Percentiles rank a stretch among this genome's conserved stretches.
phyloP scores from a whole-genome alignment of 768 basidiomycete genomes.

The Suillus subluteus region DNA sequence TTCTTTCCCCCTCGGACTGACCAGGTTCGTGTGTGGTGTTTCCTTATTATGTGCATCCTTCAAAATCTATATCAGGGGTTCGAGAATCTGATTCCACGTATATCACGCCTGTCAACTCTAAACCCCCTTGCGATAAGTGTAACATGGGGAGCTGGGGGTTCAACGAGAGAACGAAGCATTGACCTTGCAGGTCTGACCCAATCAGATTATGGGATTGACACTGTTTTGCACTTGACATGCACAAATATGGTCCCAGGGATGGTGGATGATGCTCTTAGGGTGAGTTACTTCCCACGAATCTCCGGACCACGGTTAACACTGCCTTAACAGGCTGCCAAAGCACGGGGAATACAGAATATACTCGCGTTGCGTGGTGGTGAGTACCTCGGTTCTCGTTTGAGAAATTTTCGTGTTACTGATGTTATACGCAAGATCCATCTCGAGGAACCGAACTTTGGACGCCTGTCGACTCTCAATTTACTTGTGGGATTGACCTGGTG shows the following conservation, averaged over 20 bases:
- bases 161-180: conserved; percentile 84
- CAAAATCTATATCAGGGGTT: conserved; percentile 63
- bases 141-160: conserved; percentile 98
- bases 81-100: conserved; percentile 87
- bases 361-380: conserved; percentile 90
- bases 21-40: conserved; percentile 52
- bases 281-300: conserved; percentile 37
- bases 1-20: conserved; percentile 97
- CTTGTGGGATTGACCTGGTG: conserved; percentile 88
- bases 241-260: conserved; percentile 93
- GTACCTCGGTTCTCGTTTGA: conserved; percentile 19
- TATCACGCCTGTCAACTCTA: conserved; percentile 77
- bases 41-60: conserved; percentile 4
- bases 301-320: conserved; percentile 14
- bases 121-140: conserved; percentile 86
- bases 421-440: conserved; percentile 71
- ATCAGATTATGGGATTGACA: conserved; percentile 75
- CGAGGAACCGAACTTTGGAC: conserved; percentile 94
- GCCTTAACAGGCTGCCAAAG: conserved; percentile 69
- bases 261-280: conserved; percentile 84
- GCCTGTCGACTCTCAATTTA: conserved; percentile 81
- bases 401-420: conserved; percentile 2
- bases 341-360: conserved; percentile 83
- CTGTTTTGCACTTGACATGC: conserved; percentile 93
- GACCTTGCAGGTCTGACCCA: conserved; percentile 85